A percentile compares a stretch with the other conserved stretches of the same genome.
These are phyloP conservation scores for Fibroporia radiculosa DNA, from an alignment of 768 basidiomycete genomes.

Conservation along the genomic window DNA sequence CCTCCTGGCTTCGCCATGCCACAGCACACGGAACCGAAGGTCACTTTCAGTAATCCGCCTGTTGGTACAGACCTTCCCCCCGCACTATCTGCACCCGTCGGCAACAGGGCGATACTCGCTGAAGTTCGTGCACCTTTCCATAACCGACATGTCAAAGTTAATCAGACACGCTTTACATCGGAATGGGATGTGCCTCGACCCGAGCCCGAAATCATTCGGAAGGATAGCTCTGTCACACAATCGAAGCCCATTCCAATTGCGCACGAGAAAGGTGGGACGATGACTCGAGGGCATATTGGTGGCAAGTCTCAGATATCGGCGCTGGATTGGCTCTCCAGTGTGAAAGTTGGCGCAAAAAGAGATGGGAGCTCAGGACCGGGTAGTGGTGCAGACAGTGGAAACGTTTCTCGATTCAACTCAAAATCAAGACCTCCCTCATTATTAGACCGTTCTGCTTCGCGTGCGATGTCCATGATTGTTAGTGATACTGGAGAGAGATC, in stretches of 20 bases:
- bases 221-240: not conserved
- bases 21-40: constrained; percentile 19
- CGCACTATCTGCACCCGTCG: constrained; percentile 59
- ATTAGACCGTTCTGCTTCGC: constrained; percentile 12
- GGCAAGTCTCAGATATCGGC: constrained; percentile 55
- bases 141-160: constrained; percentile 10
- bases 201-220: not conserved
- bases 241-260: constrained; percentile 12
- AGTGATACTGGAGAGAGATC: constrained; percentile 40
- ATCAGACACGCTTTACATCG: not conserved
- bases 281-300: constrained; percentile 42
- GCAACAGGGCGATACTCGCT: constrained; percentile 58
- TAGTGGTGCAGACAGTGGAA: constrained; percentile 41
- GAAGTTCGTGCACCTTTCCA: constrained; percentile 56
- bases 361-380: constrained; percentile 51
- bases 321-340: constrained; percentile 64
- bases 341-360: constrained; percentile 52
- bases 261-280: constrained; percentile 26
- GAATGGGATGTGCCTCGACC: not conserved
- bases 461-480: constrained; percentile 2
- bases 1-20: constrained; percentile 9
- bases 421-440: constrained; percentile 31
- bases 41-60: constrained; percentile 51
- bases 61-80: constrained; percentile 26
- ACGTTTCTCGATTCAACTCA: constrained; percentile 39